phyloP scores from a whole-genome alignment of 1,284 basidiomycete species.

The Moesziomyces globuligerus region DNA sequence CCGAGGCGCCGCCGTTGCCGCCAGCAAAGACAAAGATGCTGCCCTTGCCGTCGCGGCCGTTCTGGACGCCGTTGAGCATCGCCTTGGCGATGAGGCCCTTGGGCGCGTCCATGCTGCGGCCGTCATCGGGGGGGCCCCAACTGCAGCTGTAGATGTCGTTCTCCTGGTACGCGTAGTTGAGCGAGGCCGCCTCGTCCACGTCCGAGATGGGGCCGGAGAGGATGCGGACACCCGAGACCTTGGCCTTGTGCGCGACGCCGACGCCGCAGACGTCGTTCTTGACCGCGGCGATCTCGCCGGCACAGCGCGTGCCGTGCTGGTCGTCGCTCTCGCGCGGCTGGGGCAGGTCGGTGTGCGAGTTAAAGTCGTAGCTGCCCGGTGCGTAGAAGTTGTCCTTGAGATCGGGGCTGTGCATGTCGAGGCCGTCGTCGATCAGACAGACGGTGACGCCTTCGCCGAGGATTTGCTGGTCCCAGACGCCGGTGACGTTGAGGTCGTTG shows the following conservation, averaged over 20 bases:
- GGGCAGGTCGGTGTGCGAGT: constrained; percentile 88
- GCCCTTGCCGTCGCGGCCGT: constrained; percentile 88
- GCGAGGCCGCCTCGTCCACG: constrained; percentile 93
- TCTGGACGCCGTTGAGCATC: constrained; percentile 91
- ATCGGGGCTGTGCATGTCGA: constrained; percentile 90
- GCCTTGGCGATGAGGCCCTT: constrained; percentile 92
- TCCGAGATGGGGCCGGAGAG: constrained; percentile 96
- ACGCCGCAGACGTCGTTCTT: constrained; percentile 95
- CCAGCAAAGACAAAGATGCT: constrained; percentile 97
- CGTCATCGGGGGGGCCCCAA: constrained; percentile 98
- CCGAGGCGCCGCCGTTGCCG: constrained; percentile 89
- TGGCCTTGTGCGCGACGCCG: constrained; percentile 90
- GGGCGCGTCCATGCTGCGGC: constrained; percentile 93
- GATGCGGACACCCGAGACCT: constrained; percentile 93
- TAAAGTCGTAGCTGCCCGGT: constrained; percentile 94
- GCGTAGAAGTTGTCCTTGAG: constrained; percentile 89
- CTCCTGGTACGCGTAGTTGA: constrained; percentile 92
- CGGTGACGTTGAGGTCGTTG: constrained; percentile 84
- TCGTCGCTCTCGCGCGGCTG: constrained; percentile 89
- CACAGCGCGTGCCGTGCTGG: constrained; percentile 96
- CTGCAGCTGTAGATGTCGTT: constrained; percentile 95
- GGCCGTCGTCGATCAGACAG: constrained; percentile 92
- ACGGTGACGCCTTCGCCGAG: constrained; percentile 87
- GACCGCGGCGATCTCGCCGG: constrained; percentile 96
- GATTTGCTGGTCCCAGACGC: constrained; percentile 85